Evolutionary conservation across 2,329 filamentous ascomycete species (phyloP).

Genomic region (Xylariomycetidae sp.): DNA sequence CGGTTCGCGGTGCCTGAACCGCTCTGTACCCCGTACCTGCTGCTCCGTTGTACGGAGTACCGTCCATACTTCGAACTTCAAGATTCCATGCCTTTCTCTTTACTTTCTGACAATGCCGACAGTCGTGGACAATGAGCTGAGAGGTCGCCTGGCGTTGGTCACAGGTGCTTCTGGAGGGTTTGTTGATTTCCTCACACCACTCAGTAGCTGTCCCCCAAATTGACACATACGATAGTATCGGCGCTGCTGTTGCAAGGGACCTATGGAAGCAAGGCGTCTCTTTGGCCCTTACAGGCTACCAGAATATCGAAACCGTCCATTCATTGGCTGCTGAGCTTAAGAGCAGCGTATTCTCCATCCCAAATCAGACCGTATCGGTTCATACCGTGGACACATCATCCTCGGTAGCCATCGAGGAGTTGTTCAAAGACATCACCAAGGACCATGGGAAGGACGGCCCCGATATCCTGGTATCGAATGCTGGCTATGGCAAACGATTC

Average conservation of each 20-base stretch:
- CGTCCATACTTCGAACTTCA: too few species aligned
- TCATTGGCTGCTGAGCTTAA: constrained; percentile 22
- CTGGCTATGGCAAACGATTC: constrained; percentile 59
- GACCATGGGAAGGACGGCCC: constrained; percentile 45
- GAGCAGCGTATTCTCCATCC: constrained; percentile 22
- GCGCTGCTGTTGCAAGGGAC: constrained; percentile 26
- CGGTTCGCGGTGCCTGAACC: too few species aligned
- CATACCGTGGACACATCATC: constrained; percentile 55
- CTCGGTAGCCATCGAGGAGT: constrained; percentile 43
- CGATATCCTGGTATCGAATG: constrained; percentile 62
- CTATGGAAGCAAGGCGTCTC: constrained; percentile 29
- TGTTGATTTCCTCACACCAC: constrained; percentile 2
- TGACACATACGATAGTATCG: constrained; percentile 23
- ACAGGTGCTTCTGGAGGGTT: constrained; percentile 31
- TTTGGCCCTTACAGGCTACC: constrained; percentile 28
- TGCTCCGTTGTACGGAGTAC: too few species aligned
- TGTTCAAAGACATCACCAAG: constrained; percentile 48
- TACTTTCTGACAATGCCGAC: constrained; percentile 15
- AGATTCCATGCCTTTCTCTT: not conserved
- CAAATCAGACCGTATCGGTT: constrained; percentile 37
- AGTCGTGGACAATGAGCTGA: constrained; percentile 28
- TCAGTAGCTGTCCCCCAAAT: constrained; percentile 4
- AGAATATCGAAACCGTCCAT: constrained; percentile 22
- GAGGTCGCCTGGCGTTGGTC: constrained; percentile 28
- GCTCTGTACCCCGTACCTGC: too few species aligned